Evolutionary conservation across 352 stramenopile genomes (phyloP), one percentile per base, ranked within the genome.

Genomic region (Pythium monospermum): DNA sequence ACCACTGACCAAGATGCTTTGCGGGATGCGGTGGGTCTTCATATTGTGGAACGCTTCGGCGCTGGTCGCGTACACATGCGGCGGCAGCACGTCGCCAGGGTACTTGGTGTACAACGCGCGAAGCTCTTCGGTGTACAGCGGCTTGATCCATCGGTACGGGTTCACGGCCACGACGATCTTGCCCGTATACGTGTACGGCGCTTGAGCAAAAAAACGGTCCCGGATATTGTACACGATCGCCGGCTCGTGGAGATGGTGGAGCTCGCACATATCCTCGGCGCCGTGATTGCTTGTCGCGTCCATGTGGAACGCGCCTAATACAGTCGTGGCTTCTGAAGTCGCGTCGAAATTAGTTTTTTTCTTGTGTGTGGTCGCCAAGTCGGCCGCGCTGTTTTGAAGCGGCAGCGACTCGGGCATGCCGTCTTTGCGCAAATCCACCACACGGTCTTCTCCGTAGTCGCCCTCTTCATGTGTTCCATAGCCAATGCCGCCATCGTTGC

Each of bases 121-220:
- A 23, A 91, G 65, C 41, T 81, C 69, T 35, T 96, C 75, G 7
- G 74, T 81, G 67, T 97, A 97, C 38, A 96, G 64, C 16, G 71
- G 46, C 53, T 89, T 83, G 56, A 96, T 77, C 85, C 87, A 95
- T 35, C 81, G 77, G 59, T 98, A 99, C 30, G 95, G 95, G 64
- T 99, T 99, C 35, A 98, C 85, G 1, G 95, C 94, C 36, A 99
- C 87, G 22, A 98, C 84, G 68, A 99, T 98, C 58, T 98, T 93
- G 30, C 95, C 95, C 30, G 96, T 97, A 61, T 96, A 96, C 35
- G 95, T 98, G 74, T 99, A 99, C 1, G 96, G 95, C 53, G 86
- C 71, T 38, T 80, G 64, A n/a, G 73, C 69, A 23, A 83, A 82
- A 61, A 95, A 96, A 13, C 90, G 80, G 49, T 74, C 68, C 30